Base-by-base conservation (phyloP, 2,329 filamentous ascomycete species). In the Fusarium nygamai region DNA sequence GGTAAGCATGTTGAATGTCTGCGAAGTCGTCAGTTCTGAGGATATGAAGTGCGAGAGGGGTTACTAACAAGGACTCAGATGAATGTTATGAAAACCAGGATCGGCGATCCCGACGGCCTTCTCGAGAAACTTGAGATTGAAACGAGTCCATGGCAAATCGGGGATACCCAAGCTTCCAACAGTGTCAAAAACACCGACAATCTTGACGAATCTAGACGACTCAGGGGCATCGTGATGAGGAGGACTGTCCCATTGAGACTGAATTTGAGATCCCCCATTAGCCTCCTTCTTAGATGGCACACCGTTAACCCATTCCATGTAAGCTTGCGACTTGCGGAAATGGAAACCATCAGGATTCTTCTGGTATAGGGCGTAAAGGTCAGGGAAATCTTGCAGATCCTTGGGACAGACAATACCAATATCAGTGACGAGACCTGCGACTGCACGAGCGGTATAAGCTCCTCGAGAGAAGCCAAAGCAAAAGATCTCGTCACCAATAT, bases 1-100 rank as follows among this genome's bases (percentile, higher is more conserved):
- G 88, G 69, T 89, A 89, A 4, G 88, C 88, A 67, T 89, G 85
- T 44, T 88, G 84, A 9, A 89, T 80, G n/a, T 80, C 78, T 71
- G 50, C 36, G 20, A 67, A 54, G 22, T 61, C 24, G 50, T 79
- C 69, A 58, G 73, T 57, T 19, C 14, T 43, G 16, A 41, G 12
- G 19, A 14, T 6, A 4, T 13, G 29, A 69, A 8, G 8, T 73
- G 17, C 27, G 13, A 31, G 29, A 36, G 56, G 12, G 22, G 14
- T 24, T 13, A 76, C 75, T 70, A 48, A 78, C 76, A 76, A 11
- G 76, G 76, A 39, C 76, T 78, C 19, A 78, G 68, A 24, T 70
- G 64, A 41, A 78, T 76, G 48, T 78, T 78, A 34, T 78, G 76
- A 36, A 78, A 78, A 24, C 76, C 76, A 29, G 71, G 72, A 10